Conservation (phyloP, 1,139 yeast genomes). For the Taphrina sp. region DNA sequence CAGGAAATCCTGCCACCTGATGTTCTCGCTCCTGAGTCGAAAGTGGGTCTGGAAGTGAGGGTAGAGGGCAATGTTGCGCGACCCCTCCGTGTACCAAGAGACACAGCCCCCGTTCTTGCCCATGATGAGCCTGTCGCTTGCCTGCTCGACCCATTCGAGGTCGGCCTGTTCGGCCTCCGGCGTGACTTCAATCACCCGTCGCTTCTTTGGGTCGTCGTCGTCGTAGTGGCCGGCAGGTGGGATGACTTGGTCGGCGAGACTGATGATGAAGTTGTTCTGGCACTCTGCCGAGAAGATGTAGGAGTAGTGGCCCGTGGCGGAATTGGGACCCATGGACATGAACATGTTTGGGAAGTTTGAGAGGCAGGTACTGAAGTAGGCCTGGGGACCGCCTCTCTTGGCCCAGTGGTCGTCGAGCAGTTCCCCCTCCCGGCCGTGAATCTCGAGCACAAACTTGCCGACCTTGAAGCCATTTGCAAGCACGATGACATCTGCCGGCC, state of each 20-base stretch:
- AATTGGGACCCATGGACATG: conserved; percentile 31
- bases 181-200: conserved; percentile 25
- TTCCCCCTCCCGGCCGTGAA: conserved; percentile 25
- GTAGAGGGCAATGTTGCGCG: conserved; percentile 22
- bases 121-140: conserved; percentile 21
- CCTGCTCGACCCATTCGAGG: conserved; percentile 22
- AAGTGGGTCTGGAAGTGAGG: conserved; percentile 30
- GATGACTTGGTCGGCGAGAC: conserved; percentile 9
- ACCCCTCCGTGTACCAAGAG: conserved; percentile 22
- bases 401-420: conserved; percentile 19
- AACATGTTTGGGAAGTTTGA: conserved; percentile 31
- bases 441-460: conserved; percentile 24
- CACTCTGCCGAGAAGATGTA: conserved; percentile 30
- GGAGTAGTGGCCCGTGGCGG: conserved; percentile 31
- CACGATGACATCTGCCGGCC: conserved; percentile 41
- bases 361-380: conserved; percentile 25
- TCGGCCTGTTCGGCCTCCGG: conserved; percentile 22
- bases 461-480: conserved; percentile 41
- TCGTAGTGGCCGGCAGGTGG: not conserved
- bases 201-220: conserved; percentile 3
- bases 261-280: conserved; percentile 22
- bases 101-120: conserved; percentile 31
- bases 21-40: conserved; percentile 8
- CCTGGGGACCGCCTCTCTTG: conserved; percentile 17
- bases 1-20: conserved; percentile 29